phyloP scores from a whole-genome alignment of 108 stramenopile genomes.

The Schizochytrium sp. region DNA sequence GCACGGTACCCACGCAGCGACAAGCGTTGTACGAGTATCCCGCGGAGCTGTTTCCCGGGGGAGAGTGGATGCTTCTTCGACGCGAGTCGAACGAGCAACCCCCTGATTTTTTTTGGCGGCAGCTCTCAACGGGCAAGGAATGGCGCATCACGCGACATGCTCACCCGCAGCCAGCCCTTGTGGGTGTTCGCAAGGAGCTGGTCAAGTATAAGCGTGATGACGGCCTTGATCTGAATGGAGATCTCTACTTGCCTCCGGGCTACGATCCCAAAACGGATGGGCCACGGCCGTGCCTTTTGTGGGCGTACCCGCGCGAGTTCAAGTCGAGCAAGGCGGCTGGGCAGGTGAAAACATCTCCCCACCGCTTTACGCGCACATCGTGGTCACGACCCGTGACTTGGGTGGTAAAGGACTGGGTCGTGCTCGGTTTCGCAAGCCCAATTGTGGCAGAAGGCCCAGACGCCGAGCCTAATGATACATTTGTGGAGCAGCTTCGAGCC shows the following conservation, averaged over 20 bases:
- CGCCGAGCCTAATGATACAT: constrained; percentile 45
- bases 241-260: constrained; percentile 42
- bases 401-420: constrained; percentile 45
- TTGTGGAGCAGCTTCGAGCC: constrained; percentile 44
- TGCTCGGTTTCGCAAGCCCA: constrained; percentile 43
- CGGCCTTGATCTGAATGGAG: constrained; percentile 44
- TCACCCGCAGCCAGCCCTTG: constrained; percentile 44
- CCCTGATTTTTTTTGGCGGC: constrained; percentile 33
- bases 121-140: constrained; percentile 27
- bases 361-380: constrained; percentile 35
- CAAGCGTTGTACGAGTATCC: constrained; percentile 38
- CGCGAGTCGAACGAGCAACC: constrained; percentile 42
- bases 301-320: constrained; percentile 50
- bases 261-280: constrained; percentile 29
- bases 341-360: constrained; percentile 39
- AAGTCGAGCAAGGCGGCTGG: constrained; percentile 43
- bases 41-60: constrained; percentile 34
- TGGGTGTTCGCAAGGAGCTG: constrained; percentile 42
- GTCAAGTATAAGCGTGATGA: constrained; percentile 45
- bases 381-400: constrained; percentile 48
- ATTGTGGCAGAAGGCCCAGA: constrained; percentile 45
- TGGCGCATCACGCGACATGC: constrained; percentile 37
- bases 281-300: constrained; percentile 41
- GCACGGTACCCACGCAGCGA: constrained; percentile 32
- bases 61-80: constrained; percentile 40